Conservation (phyloP, 176 grass and related monocot genomes). For the Carex littledalei region DNA sequence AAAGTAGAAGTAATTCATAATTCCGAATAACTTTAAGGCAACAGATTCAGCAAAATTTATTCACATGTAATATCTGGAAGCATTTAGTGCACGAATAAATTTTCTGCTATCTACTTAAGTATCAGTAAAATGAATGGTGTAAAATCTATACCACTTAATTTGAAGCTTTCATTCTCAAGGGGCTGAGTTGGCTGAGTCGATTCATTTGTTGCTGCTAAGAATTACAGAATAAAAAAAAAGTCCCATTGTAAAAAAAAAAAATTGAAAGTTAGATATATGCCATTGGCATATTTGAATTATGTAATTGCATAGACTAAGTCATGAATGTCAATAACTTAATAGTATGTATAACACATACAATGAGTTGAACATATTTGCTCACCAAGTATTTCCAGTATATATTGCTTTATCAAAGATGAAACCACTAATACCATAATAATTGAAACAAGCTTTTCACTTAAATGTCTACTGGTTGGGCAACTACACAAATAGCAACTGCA, state of each 20-base stretch:
- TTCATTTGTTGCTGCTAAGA: slow-evolving; percentile 14
- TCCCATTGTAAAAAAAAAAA: neutral
- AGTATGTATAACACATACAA: neutral
- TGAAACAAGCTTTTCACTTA: neutral
- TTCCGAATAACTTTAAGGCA: neutral
- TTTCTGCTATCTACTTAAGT: neutral
- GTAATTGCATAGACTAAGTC: neutral
- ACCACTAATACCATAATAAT: neutral
- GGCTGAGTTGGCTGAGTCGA: neutral
- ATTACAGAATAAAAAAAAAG: neutral
- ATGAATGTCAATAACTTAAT: neutral
- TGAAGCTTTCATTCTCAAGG: neutral
- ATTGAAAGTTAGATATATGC: neutral
- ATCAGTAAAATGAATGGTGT: neutral
- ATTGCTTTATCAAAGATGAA: neutral
- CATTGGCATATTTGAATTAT: neutral
- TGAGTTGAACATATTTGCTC: neutral
- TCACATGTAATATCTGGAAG: neutral
- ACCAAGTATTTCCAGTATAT: neutral
- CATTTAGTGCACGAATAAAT: too few species aligned
- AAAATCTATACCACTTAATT: slow-evolving; percentile 10
- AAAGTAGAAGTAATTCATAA: neutral
- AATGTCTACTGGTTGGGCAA: neutral
- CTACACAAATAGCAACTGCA: neutral
- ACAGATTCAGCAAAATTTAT: neutral